These are phyloP conservation scores for Globisporangium cylindrosporum DNA, from an alignment of 352 stramenopile species.

Conservation along the genomic window DNA sequence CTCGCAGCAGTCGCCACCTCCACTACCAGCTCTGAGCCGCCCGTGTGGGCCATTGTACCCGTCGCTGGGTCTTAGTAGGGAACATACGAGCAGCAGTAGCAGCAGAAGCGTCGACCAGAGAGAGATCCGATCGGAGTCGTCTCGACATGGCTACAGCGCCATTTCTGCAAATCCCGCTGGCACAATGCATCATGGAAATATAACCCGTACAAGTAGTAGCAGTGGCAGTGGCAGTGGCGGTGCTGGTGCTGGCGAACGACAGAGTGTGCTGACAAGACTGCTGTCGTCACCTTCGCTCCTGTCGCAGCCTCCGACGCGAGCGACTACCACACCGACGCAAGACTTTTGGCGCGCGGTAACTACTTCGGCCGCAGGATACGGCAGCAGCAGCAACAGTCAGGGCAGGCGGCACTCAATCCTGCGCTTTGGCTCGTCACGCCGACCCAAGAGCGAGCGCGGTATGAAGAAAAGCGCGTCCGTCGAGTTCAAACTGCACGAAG, in stretches of 20 bases:
- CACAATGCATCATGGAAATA: background rate
- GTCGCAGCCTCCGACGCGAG: background rate
- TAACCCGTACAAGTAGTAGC: background rate
- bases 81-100: background rate
- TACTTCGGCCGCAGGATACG: background rate
- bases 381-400: conserved; percentile 22
- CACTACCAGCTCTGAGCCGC: background rate
- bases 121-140: conserved; percentile 10
- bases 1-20: background rate
- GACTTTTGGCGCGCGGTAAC: conserved; percentile 5
- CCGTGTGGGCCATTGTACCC: background rate
- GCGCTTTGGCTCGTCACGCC: conserved; percentile 45
- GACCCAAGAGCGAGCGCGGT: conserved; percentile 18
- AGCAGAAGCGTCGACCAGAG: background rate
- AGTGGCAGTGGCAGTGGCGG: background rate
- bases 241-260: background rate
- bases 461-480: conserved; percentile 70
- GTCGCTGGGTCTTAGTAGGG: background rate
- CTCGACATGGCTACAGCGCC: conserved; percentile 4
- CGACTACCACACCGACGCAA: background rate
- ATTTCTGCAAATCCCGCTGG: background rate
- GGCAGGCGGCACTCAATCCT: conserved; percentile 53
- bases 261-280: conserved; percentile 12
- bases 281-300: background rate
- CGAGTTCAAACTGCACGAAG: conserved; percentile 61